Evolutionary conservation across 208 protist species (phyloP).

Genomic region (Leishmania lainsoni): DNA sequence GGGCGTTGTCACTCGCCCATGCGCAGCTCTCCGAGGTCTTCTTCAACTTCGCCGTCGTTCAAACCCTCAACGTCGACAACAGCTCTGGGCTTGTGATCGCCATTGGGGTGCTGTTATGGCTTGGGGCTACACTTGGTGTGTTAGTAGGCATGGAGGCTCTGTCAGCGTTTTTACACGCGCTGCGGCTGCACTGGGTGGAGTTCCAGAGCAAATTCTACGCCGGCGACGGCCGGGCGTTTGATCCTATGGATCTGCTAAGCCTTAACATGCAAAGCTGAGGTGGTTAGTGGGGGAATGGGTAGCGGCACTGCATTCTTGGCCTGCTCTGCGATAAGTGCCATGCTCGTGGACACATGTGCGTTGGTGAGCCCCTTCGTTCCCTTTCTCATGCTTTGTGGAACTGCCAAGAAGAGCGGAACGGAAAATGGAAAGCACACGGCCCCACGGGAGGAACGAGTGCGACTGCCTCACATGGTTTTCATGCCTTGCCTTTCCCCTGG

Average conservation of each 20-base stretch:
- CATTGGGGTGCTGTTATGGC: slow-evolving; percentile 92
- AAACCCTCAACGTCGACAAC: slow-evolving; percentile 52
- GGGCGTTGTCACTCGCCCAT: slow-evolving; percentile 99
- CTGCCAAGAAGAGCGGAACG: background rate
- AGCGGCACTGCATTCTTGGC: background rate
- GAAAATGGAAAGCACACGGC: background rate
- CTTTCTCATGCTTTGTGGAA: background rate
- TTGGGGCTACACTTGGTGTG: slow-evolving; percentile 94
- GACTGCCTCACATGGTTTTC: background rate
- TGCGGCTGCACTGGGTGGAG: slow-evolving; percentile 98
- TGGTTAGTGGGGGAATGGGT: background rate
- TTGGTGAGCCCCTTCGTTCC: background rate
- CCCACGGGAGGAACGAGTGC: background rate
- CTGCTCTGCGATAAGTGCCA: background rate
- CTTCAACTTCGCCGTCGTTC: slow-evolving; percentile 75
- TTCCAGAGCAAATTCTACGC: slow-evolving; percentile 98
- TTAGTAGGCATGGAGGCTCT: slow-evolving; percentile 99
- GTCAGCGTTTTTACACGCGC: slow-evolving; percentile 99
- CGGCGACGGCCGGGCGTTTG: slow-evolving; percentile 88
- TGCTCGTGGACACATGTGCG: background rate
- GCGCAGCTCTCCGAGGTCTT: slow-evolving; percentile 96
- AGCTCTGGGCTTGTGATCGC: slow-evolving; percentile 72
- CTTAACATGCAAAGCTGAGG: slow-evolving; percentile 17
- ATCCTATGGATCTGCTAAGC: slow-evolving; percentile 31
- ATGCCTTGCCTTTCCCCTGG: background rate